A percentile compares a stretch with the other conserved stretches of the same genome.
Evolutionary conservation across 345 rosid species (phyloP).

Genomic region (Nasturtium officinale): DNA sequence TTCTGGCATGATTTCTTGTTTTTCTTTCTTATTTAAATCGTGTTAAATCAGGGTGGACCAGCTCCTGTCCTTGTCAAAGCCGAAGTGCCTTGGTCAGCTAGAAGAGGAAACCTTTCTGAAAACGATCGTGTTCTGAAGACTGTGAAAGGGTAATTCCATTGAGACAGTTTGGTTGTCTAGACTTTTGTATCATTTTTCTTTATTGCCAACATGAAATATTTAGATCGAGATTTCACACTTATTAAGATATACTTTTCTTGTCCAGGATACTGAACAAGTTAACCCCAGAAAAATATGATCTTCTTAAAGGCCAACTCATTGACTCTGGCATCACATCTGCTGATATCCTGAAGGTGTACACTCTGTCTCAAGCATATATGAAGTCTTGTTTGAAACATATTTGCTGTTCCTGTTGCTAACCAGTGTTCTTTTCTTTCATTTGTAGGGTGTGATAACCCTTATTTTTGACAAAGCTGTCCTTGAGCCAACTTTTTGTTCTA

Average conservation of each 20-base stretch:
- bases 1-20: constrained; percentile 16
- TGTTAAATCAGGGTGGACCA: constrained; percentile 60
- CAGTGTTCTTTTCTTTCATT: constrained; percentile 8
- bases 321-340: constrained; percentile 92
- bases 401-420: constrained; percentile 10
- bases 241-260: constrained; percentile 19
- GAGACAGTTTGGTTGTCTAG: background rate
- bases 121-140: constrained; percentile 63
- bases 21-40: constrained; percentile 9
- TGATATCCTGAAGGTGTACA: constrained; percentile 72
- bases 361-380: constrained; percentile 3
- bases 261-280: constrained; percentile 90
- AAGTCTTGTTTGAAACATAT: constrained; percentile 2
- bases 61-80: constrained; percentile 64
- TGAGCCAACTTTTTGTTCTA: constrained; percentile 62
- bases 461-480: constrained; percentile 86
- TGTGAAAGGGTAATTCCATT: constrained; percentile 63
- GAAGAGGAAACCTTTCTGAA: constrained; percentile 61
- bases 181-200: constrained; percentile 3
- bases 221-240: constrained; percentile 7
- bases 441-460: constrained; percentile 71
- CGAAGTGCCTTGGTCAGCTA: constrained; percentile 73
- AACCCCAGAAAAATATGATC: constrained; percentile 93
- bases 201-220: background rate
- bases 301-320: constrained; percentile 89